These are phyloP conservation scores for Acephala macrosclerotiorum DNA, from an alignment of 2,329 filamentous ascomycete species.

Conservation along the genomic window DNA sequence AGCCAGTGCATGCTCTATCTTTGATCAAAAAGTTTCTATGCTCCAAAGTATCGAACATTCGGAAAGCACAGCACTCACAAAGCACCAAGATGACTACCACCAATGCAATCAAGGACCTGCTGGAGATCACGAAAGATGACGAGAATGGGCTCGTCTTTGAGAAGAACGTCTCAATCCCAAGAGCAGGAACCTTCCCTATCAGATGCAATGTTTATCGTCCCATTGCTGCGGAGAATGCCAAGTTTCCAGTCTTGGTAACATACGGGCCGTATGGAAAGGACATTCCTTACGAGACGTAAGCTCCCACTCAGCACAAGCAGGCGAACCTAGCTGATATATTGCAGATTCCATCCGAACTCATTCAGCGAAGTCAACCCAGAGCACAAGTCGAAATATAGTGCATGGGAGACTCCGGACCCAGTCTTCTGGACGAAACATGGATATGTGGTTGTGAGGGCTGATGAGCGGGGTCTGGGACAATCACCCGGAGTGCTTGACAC, in stretches of 20 bases:
- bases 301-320: not conserved
- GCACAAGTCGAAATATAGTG: conserved; percentile 50
- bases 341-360: conserved; percentile 57
- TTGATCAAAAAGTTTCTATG: not conserved
- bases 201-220: conserved; percentile 60
- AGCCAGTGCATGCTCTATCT: not conserved
- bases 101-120: conserved; percentile 26
- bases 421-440: conserved; percentile 51
- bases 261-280: conserved; percentile 81
- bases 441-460: conserved; percentile 52
- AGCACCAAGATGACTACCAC: conserved; percentile 16
- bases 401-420: conserved; percentile 54
- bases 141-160: conserved; percentile 49
- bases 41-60: not conserved
- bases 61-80: not conserved
- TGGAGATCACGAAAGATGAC: conserved; percentile 29
- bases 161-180: conserved; percentile 54
- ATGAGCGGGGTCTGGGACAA: conserved; percentile 59
- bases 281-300: conserved; percentile 64
- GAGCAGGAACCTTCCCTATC: conserved; percentile 46
- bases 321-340: not conserved
- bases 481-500: conserved; percentile 59
- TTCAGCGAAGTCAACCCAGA: conserved; percentile 53
- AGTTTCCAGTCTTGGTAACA: conserved; percentile 69
- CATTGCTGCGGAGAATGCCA: conserved; percentile 46